These are phyloP conservation scores for Citrullus colocynthis DNA, from an alignment of 306 rosid species.

Conservation along the genomic window DNA sequence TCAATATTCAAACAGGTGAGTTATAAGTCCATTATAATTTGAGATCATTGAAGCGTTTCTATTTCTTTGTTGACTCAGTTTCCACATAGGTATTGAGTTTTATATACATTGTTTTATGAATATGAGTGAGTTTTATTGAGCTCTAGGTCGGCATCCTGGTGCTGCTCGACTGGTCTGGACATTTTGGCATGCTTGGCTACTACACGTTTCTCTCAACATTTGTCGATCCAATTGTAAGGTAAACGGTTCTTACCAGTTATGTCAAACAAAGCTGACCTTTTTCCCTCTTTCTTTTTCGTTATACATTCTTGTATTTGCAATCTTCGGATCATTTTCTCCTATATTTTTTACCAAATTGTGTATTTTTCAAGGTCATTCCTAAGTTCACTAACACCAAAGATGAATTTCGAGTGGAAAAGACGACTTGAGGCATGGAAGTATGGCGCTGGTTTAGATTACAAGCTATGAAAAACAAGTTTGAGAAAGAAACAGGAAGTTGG, in stretches of 20 bases:
- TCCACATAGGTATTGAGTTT: not conserved
- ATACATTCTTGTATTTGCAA: not conserved
- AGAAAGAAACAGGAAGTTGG: not conserved
- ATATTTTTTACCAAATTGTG: not conserved
- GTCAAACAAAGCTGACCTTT: not conserved
- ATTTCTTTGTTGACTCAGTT: not conserved
- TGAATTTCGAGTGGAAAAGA: constrained; percentile 55
- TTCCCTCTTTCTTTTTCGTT: not conserved
- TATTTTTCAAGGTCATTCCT: constrained; percentile 42
- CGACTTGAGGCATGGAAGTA: constrained; percentile 89
- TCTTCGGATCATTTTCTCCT: not conserved
- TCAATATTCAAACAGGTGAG: constrained; percentile 84
- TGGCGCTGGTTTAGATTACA: constrained; percentile 90
- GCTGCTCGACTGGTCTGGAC: constrained; percentile 75
- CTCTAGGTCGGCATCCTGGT: constrained; percentile 78
- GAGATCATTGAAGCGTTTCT: not conserved
- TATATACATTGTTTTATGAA: not conserved
- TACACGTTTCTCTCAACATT: constrained; percentile 61
- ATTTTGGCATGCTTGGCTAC: constrained; percentile 68
- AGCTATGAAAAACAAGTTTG: constrained; percentile 26
- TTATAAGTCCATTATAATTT: not conserved
- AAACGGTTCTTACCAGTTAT: not conserved
- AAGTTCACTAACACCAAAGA: constrained; percentile 38
- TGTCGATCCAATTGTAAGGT: constrained; percentile 74
- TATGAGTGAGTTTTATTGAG: not conserved